Evolutionary conservation across 306 rosid species (phyloP), one percentile per base, ranked within the genome.

Genomic region (Leucaena leucocephala): DNA sequence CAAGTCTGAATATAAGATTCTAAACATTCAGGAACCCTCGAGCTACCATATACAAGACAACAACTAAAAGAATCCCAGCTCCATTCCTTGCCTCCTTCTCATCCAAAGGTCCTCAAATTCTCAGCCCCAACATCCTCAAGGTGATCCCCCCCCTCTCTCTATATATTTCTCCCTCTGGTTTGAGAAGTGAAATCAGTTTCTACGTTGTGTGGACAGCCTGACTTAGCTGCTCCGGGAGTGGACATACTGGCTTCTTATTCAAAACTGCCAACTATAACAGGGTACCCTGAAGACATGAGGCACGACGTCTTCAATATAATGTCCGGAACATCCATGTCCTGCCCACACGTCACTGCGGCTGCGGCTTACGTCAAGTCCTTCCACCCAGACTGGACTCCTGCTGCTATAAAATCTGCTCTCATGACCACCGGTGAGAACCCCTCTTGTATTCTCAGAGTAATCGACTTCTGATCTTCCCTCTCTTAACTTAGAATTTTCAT

Each of bases 391-490:
- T 92, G 98, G 98, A 89, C 88, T 43, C 97, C 97, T 15, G 93
- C 97, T 38, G 97, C 98, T n/a, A 82, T 94, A 84, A 94, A 92
- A 88, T 94, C 98, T 7, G 94, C 98, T 77, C 91, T 94, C 79
- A 92, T 92, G 93, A 94, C 97, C 79, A 89, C 97, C 2, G 97
- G 97, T 94, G 71, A 78, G 75, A 67, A 77, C 3, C 19, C 40
- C 74, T 44, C 39, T 38, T n/a, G 21, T 12, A 8, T 8, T 19
- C 6, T 16, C 13, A 16, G 17, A 50, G n/a, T 8, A 9, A 50
- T 52, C 11, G 59, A 22, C 6, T 22, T 59, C 48, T 27, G 27
- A 27, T 27, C 27, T 52, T 81, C 62, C 17, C 35, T 77, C 63
- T 34, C 39, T 44, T 7, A 63, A 62, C 76, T 76, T 59, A 33